Evolutionary conservation across 352 stramenopile species (phyloP), one percentile per base, ranked within the genome.

Genomic region (Phytophthora sp.): DNA sequence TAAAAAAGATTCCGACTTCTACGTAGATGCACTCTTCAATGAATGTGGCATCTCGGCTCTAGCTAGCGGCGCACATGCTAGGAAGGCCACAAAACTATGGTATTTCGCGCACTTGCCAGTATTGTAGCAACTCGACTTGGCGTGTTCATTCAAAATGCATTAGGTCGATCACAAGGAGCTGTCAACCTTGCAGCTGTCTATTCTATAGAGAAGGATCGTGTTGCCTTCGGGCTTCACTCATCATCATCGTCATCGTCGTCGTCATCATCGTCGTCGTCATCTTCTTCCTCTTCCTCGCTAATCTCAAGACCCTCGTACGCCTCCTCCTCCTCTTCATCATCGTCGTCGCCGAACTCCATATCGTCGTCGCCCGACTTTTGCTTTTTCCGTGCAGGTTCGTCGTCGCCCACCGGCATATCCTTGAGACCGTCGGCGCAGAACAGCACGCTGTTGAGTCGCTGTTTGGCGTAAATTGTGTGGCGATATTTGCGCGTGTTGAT

Each of bases 361-460:
- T 87, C 74, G 2, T 79, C 72, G 10, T 78, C 69, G 4, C 51
- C 55, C 1, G 69, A 31, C 69, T 79, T 84, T 49, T 75, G 79
- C 57, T 78, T 85, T 72, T 89, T 92, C 18, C 28, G 58, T 5
- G 62, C 72, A 34, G 76, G 68, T 37, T 79, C 64, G 23, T 62
- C 49, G 13, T 72, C 58, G 0, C 24, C 43, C 31, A 69, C 54
- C 9, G 79, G 78, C 21, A 85, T 57, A 57, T 85, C 68, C 66
- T 90, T 88, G 31, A 91, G 35, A 7, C 81, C 86, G 48, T 98
- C 92, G 37, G 78, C 76, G 43, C 81, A 94, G 73, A 98, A 94
- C 39, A 98, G 60, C 11, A 98, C 82, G 52, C 81, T 90, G 76
- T 97, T 98, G 51, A 98, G 75, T 32, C 92, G 82, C 79, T 96